Base-by-base conservation (phyloP, 345 rosid genomes). In the Euphorbia pulcherrima region DNA sequence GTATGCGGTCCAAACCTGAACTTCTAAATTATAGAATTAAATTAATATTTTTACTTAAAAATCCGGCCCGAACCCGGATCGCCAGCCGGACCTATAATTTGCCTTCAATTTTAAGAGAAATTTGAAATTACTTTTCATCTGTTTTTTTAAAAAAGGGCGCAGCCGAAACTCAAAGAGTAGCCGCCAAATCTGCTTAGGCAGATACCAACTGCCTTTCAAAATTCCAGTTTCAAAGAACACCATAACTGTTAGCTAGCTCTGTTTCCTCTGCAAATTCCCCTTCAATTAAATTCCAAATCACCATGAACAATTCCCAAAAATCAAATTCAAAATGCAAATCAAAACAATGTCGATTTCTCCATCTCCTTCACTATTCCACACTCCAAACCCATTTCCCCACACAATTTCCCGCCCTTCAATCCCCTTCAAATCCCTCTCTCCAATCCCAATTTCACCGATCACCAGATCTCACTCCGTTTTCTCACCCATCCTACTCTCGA, bases 321-420 rank as follows among this genome's bases (percentile, higher is more conserved):
- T n/a, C n/a, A n/a, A n/a, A n/a, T n/a, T n/a, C 10, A 78, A 65
- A 68, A 81, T 82, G 83, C 80, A 77, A 39, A 68, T 80, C 83
- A 84, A 71, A 77, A 17, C 81, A 74, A 62, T 62, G 65, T 24
- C 64, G 78, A 16, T n/a, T 63, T 55, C 76, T 12, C 41, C 33
- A 27, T 28, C 61, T 3, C 14, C 60, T 2, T 67, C 81, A 40
- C n/a, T n/a, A n/a, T n/a, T 77, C 78, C 6, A 60, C 55, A 37
- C 5, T 68, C 37, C 75, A 39, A n/a, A n/a, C 21, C 3, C 37
- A 33, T 33, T 33, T 74, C 75, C 64, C 24, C 81, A 77, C 61
- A 23, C 13, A 23, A 29, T 40, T 61, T 56, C 68, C 26, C 73
- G 47, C 39, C 67, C 80, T 64, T 69, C 79, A 35, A 10, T 75